These are phyloP conservation scores for Melaleuca alternifolia DNA, from an alignment of 345 rosid species.

Conservation along the genomic window DNA sequence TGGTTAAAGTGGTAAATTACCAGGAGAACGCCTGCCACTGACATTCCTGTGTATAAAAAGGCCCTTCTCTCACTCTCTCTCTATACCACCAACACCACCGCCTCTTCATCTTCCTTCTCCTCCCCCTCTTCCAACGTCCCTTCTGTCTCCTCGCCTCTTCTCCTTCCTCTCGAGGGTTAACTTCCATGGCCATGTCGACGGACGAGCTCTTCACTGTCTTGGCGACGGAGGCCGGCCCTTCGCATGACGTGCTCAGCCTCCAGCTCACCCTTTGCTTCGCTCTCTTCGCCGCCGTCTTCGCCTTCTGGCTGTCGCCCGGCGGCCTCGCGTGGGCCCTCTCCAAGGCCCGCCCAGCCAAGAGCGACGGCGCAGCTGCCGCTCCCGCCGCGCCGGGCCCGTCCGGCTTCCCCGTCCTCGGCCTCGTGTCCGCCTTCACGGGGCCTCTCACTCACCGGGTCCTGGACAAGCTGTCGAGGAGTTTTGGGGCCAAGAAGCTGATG, in stretches of 20 bases:
- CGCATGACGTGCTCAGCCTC: not conserved
- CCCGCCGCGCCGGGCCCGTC: slow-evolving; percentile 53
- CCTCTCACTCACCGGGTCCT: slow-evolving; percentile 50
- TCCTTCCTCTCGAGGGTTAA: too few species aligned
- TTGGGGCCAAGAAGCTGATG: slow-evolving; percentile 41
- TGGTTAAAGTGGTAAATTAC: not conserved
- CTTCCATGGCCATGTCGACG: not conserved
- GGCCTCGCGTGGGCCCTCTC: slow-evolving; percentile 61
- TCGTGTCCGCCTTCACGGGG: slow-evolving; percentile 27
- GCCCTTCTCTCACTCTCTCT: not conserved
- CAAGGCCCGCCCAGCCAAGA: slow-evolving; percentile 1
- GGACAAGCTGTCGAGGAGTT: slow-evolving; percentile 19
- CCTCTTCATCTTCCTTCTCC: not conserved
- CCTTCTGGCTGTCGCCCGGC: slow-evolving; percentile 43
- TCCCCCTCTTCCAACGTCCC: not conserved
- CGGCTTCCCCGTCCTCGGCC: slow-evolving; percentile 50
- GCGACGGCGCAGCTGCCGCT: not conserved
- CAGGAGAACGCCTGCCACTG: too few species aligned
- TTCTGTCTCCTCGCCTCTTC: not conserved
- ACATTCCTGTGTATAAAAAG: not conserved
- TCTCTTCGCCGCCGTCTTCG: slow-evolving; percentile 18
- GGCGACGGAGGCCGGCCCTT: not conserved
- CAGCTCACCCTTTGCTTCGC: slow-evolving; percentile 20
- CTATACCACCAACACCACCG: not conserved
- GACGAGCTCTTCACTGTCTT: not conserved